Evolutionary conservation across 2,329 filamentous ascomycete species (phyloP).

Genomic region (Cladosporium oxysporum): DNA sequence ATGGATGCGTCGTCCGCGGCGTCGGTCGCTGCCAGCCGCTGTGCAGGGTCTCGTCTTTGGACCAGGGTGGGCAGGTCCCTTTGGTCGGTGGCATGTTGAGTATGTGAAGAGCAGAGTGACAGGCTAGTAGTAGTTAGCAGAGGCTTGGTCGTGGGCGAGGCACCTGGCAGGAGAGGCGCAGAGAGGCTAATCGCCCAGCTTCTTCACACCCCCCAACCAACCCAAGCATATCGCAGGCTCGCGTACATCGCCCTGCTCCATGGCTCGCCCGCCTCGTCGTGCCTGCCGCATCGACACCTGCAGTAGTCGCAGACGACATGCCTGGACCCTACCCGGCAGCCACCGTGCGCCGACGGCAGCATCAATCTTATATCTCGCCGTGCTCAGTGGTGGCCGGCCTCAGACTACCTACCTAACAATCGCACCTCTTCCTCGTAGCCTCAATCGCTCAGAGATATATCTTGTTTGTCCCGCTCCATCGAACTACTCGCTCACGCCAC

Average conservation of each 20-base stretch:
- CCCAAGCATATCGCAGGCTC: background rate
- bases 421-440: background rate
- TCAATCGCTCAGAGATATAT: slow-evolving; percentile 18
- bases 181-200: slow-evolving; percentile 4
- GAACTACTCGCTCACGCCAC: background rate
- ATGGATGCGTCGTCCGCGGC: slow-evolving; percentile 9
- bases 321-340: slow-evolving; percentile 14
- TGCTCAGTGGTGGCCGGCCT: background rate
- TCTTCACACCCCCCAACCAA: background rate
- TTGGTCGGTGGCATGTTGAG: no score
- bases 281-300: slow-evolving; percentile 9
- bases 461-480: slow-evolving; percentile 6
- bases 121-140: background rate
- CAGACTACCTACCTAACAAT: background rate
- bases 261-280: slow-evolving; percentile 5
- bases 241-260: background rate
- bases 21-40: background rate
- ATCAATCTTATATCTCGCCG: slow-evolving; percentile 14
- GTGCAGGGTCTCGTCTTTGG: background rate
- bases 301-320: slow-evolving; percentile 15
- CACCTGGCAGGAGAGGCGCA: background rate
- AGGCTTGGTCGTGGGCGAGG: background rate
- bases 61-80: background rate
- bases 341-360: slow-evolving; percentile 8
- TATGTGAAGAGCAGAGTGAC: background rate